Evolutionary conservation across 1,284 basidiomycete species (phyloP).

Genomic region (Meripilus lineatus): DNA sequence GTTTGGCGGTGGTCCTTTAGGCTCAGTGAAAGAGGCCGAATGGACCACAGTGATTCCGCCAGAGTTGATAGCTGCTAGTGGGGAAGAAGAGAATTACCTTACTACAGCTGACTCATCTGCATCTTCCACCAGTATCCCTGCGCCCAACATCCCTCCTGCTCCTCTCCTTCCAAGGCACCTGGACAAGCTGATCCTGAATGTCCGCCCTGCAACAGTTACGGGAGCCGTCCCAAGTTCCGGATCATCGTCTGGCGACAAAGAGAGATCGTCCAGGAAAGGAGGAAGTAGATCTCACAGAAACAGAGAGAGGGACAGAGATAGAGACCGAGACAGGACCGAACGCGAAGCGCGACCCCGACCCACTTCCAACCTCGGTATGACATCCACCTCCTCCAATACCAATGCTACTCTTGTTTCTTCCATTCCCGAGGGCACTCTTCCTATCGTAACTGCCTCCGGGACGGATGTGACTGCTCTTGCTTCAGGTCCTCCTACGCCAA

Average conservation of each 20-base stretch:
- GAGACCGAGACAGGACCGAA: constrained; percentile 15
- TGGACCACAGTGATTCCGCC: constrained; percentile 80
- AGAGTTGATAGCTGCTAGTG: constrained; percentile 74
- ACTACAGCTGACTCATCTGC: constrained; percentile 34
- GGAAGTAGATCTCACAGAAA: constrained; percentile 8
- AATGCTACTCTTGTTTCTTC: constrained; percentile 11
- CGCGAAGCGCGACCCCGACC: constrained; percentile 17
- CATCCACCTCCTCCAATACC: constrained; percentile 13
- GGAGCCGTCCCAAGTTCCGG: constrained; percentile 15
- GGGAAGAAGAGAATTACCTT: constrained; percentile 77
- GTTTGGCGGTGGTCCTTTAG: constrained; percentile 13
- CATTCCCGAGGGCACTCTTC: constrained; percentile 23
- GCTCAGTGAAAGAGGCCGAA: constrained; percentile 28
- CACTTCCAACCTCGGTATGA: constrained; percentile 23
- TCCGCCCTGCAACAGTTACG: constrained; percentile 24
- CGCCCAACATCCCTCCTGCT: constrained; percentile 78
- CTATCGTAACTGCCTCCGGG: constrained; percentile 40
- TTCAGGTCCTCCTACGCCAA: constrained; percentile 13
- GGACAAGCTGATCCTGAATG: constrained; percentile 92
- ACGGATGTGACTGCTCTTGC: constrained; percentile 33
- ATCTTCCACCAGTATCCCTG: constrained; percentile 37
- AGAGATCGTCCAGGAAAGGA: constrained; percentile 15
- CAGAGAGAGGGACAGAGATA: no score
- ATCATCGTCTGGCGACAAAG: constrained; percentile 16
- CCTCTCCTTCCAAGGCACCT: constrained; percentile 87